Base-by-base conservation (phyloP, 2,329 filamentous ascomycete genomes). In the Beauveria brongniartii region DNA sequence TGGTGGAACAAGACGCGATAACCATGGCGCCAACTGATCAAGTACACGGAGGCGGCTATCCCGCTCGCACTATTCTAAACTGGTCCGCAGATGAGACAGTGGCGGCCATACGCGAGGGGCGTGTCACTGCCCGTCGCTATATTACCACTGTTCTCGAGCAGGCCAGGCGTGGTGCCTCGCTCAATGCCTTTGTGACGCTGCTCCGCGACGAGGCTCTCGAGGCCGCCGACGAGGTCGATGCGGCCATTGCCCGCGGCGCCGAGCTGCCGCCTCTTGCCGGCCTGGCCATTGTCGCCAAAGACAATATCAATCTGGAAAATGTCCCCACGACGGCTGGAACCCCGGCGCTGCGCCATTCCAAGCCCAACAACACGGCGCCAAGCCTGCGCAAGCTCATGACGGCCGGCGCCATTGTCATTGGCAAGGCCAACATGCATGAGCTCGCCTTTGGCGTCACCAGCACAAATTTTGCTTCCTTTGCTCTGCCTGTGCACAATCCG, bases 381-480 rank as follows among this genome's bases (percentile, higher is more conserved):
- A 64, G 63, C 22, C 47, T 66, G 28, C 64, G 61, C 30, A 63
- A 63, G 53, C 61, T 67, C 37, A 62, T 66, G n/a, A 52, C 55
- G 0, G 71, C 66, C 1, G 71, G 71, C 0, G 71, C 66, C 0
- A 62, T 73, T 1, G 55, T 73, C 0, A 62, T 73, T 7, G 83
- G 83, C 0, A 76, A 78, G 50, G 84, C 83, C 0, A 86, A 72
- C 2, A 85, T 85, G 78, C 82, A 62, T 50, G 61, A 62, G 48
- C 61, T 62, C 37, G 61, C 61, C 6, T 46, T 66, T 34, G 65
- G 65, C 10, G 61, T 65, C 43, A 64, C 65, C 5, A 65, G 65
- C n/a, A 65, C 64, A 1, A 65, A 64, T 24, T 53, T 65, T 1
- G 57, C 65, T 2, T 48, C 64, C 1, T 66, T 63, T 48, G 65